A percentile compares a stretch with the other conserved stretches of the same genome.
Evolutionary conservation across 192 early-diverging fungal species (phyloP).

Genomic region (Glomus cerebriforme): DNA sequence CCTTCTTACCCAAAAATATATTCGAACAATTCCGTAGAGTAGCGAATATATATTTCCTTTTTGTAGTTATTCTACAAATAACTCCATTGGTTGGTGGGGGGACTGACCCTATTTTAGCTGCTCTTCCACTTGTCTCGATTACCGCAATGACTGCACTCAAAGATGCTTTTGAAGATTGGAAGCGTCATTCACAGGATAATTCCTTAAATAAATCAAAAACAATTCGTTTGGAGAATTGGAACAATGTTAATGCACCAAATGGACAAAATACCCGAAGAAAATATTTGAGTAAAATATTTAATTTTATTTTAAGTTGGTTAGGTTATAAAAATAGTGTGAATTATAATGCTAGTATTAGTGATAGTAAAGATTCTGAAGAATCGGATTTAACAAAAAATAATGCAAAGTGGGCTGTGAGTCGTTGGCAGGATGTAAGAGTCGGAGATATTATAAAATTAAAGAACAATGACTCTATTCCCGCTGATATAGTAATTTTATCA

Average conservation of each 20-base stretch:
- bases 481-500: slow-evolving; percentile 85
- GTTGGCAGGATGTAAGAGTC: slow-evolving; percentile 83
- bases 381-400: slow-evolving; percentile 7
- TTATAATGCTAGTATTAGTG: background rate
- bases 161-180: slow-evolving; percentile 92
- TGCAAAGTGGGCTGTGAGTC: slow-evolving; percentile 62
- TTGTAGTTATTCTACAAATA: slow-evolving; percentile 83
- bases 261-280: slow-evolving; percentile 19
- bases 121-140: slow-evolving; percentile 81
- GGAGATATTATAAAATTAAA: slow-evolving; percentile 87
- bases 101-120: slow-evolving; percentile 76
- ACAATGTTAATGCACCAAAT: slow-evolving; percentile 58
- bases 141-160: slow-evolving; percentile 78
- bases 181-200: slow-evolving; percentile 81
- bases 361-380: background rate
- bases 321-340: background rate
- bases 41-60: slow-evolving; percentile 96
- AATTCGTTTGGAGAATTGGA: slow-evolving; percentile 58
- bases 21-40: slow-evolving; percentile 96
- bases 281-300: slow-evolving; percentile 19
- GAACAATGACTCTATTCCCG: slow-evolving; percentile 87
- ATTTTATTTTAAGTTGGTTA: slow-evolving; percentile 7
- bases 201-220: slow-evolving; percentile 74
- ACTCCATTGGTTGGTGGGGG: slow-evolving; percentile 50
- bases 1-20: slow-evolving; percentile 94